Percentiles rank a stretch among this genome's conserved stretches.
phyloP scores from a whole-genome alignment of 208 protist species.

The Phytomonas sp. region DNA sequence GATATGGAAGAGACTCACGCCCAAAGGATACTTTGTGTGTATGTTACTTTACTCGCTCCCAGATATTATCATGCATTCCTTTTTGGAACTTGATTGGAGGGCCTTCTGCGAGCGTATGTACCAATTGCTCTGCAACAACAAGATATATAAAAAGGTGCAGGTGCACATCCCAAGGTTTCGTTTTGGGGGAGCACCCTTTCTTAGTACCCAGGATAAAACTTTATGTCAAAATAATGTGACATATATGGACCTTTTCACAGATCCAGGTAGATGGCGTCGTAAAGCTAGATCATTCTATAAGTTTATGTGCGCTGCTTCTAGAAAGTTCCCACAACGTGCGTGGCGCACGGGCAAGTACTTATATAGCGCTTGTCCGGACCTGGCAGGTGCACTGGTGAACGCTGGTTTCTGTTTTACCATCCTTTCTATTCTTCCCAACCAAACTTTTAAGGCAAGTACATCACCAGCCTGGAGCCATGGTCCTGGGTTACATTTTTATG shows the following conservation, averaged over 20 bases:
- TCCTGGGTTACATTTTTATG: neutral
- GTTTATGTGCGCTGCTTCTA: neutral
- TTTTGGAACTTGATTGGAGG: neutral
- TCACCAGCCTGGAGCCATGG: neutral
- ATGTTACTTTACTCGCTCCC: neutral
- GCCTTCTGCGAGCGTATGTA: neutral
- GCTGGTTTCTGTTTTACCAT: neutral
- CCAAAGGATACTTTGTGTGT: neutral
- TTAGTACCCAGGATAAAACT: neutral
- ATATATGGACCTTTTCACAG: neutral
- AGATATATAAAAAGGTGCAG: neutral
- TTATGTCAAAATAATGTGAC: neutral
- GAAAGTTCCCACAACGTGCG: neutral
- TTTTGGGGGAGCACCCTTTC: neutral
- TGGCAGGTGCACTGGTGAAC: neutral
- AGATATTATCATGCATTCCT: neutral
- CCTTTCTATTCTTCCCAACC: neutral
- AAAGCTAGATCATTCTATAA: neutral
- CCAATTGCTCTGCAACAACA: neutral
- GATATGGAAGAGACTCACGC: neutral
- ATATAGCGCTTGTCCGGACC: neutral
- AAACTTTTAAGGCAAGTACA: neutral
- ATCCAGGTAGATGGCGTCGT: neutral
- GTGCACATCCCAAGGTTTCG: neutral
- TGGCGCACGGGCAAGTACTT: neutral